Evolutionary conservation across 139 green algal species (phyloP).

Genomic region (Axilococcus clingmanii): DNA sequence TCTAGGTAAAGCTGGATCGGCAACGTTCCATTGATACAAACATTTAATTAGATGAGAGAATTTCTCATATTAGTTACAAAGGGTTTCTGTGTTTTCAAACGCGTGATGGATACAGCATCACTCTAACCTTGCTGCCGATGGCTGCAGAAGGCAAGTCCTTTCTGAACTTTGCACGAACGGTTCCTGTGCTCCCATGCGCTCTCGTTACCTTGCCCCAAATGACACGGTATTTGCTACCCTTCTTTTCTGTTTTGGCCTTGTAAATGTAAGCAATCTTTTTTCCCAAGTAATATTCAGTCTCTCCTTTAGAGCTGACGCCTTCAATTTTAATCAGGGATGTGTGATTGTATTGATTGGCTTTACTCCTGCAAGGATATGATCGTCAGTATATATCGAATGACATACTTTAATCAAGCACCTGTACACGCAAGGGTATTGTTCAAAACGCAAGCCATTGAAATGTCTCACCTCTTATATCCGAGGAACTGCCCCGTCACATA

Average conservation of each 20-base stretch:
- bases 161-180: conserved; percentile 89
- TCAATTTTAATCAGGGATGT: conserved; percentile 88
- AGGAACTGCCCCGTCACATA: conserved; percentile 57
- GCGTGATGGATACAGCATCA: conserved; percentile 82
- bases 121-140: conserved; percentile 64
- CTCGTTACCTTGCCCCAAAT: conserved; percentile 93
- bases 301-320: conserved; percentile 71
- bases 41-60: no score
- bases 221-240: conserved; percentile 82
- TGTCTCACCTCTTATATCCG: conserved; percentile 60
- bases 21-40: no score
- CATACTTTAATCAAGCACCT: no score
- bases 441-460: no score
- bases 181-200: conserved; percentile 80
- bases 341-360: conserved; percentile 78
- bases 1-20: no score
- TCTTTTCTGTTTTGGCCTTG: conserved; percentile 97
- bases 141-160: conserved; percentile 87
- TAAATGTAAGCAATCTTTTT: conserved; percentile 98
- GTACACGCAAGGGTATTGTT: neutral
- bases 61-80: no score
- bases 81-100: no score
- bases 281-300: conserved; percentile 93
- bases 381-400: no score
- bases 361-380: no score